These are phyloP conservation scores for Hylodesmum podocarpum DNA, from an alignment of 306 rosid genomes.

Conservation along the genomic window DNA sequence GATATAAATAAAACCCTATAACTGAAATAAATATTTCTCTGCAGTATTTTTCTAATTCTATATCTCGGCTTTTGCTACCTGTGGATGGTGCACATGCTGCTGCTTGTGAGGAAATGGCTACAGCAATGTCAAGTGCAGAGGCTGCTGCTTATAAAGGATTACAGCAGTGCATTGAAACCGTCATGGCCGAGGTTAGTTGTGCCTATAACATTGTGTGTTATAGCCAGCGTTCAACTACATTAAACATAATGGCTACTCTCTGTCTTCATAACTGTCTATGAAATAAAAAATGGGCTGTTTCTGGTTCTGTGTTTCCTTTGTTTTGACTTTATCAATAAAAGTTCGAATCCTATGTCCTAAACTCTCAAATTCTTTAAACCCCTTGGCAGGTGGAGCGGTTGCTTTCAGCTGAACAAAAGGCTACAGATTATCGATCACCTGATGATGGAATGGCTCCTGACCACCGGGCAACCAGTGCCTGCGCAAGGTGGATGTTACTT, in stretches of 20 bases:
- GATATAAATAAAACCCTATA: slow-evolving; percentile 14
- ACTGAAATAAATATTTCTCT: slow-evolving; percentile 36
- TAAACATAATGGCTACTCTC: slow-evolving; percentile 5
- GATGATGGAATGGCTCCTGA: slow-evolving; percentile 97
- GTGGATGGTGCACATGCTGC: slow-evolving; percentile 99
- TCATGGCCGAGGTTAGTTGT: slow-evolving; percentile 95
- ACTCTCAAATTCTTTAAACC: slow-evolving; percentile 17
- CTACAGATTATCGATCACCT: slow-evolving; percentile 84
- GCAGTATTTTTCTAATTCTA: slow-evolving; percentile 91
- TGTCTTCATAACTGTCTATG: background rate
- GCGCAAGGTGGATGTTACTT: slow-evolving; percentile 67
- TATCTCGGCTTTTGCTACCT: slow-evolving; percentile 95
- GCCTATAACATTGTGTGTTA: background rate
- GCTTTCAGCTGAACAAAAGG: slow-evolving; percentile 96
- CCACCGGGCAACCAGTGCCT: slow-evolving; percentile 95
- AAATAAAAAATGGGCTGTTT: slow-evolving; percentile 6
- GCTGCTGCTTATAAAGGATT: slow-evolving; percentile 97
- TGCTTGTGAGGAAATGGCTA: slow-evolving; percentile 98
- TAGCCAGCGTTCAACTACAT: slow-evolving; percentile 23
- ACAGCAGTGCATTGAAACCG: slow-evolving; percentile 79
- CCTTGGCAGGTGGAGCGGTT: slow-evolving; percentile 82
- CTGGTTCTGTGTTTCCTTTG: background rate
- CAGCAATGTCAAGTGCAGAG: slow-evolving; percentile 99
- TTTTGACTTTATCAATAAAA: background rate
- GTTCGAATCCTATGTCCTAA: slow-evolving; percentile 3